Evolutionary conservation across 2,329 filamentous ascomycete species (phyloP), one percentile per base, ranked within the genome.

Genomic region (Atkinsonella texensis): DNA sequence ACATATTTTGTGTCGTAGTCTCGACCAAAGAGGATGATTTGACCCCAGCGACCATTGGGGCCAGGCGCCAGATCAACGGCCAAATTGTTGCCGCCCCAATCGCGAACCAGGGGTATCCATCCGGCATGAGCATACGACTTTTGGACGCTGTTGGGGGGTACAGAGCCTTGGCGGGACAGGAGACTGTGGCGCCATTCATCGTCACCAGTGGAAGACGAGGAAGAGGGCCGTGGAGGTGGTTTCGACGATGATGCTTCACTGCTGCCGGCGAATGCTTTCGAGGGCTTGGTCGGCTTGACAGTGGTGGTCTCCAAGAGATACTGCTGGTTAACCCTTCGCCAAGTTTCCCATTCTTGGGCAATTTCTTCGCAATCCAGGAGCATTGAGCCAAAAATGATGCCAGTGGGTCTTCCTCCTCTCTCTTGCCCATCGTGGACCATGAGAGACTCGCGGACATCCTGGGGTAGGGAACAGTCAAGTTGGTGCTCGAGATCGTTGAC

Each of bases 1-100:
- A 98, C 93, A 64, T 95, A 98, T 72, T 98, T 98, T 69, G 88
- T 95, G 65, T 98, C 93, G 69, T 95, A 98, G 71, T 98, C 93
- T 54, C 93, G 88, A 48, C 93, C 93, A 66, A 95, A 96, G 55
- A 98, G 78, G 62, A 98, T 95, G 58, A 98, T 82, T 67, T 98
- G 93, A 50, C 93, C 93, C 91, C 93, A 98, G 65, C 84, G 86
- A 40, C 93, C 93, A 46, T 80, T 79, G 10, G 91, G 88, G 2
- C 93, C 93, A 20, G 93, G 93, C 7, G 90, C 88, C 53, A 98
- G 75, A 68, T 98, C 93, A 46, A 96, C 81, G 17, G 90, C 91
- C 62, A 98, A 76, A 73, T 95, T 94, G 79, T 98, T 98, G 68
- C 93, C 93, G 66, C 93, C 93, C 93, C 93, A 98, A 68, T 98